Evolutionary conservation across 345 rosid genomes (phyloP), one percentile per base, ranked within the genome.

Genomic region (Gossypium sturtianum): DNA sequence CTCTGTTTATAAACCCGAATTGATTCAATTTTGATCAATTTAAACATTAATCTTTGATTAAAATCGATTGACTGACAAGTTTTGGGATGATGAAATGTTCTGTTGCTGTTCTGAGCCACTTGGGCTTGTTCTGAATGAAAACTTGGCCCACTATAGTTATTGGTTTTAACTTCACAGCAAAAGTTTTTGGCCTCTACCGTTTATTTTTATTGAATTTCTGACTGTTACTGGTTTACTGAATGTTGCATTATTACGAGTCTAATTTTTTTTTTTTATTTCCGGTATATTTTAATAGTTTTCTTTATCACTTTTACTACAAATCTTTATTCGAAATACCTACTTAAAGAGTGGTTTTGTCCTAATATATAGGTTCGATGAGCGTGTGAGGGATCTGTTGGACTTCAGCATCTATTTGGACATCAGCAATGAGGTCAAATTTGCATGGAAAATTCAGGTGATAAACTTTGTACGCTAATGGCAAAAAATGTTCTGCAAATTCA

Each of bases 341-440:
- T 38, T n/a, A 27, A 70, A 3, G 17, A 2, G 65, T 41, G 19
- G 2, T 60, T 58, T 10, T 70, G 60, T 70, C 38, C 11, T 63
- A 61, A 60, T 53, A 51, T 76, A 72, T 75, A 92, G 98, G 98
- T 94, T 65, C 80, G 98, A 94, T 83, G 76, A 81, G 79, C 87
- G 98, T 8, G 98, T 94, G 66, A 89, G 98, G 81, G 88, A 90
- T 6, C 86, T 94, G 0, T 74, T 94, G 44, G 98, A 94, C 94
- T 92, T 94, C 83, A 89, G 98, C 69, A 91, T 94, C 80, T 92
- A 94, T 87, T 89, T 94, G 87, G 98, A 94, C 84, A 94, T 94
- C 47, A 94, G 98, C 89, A 92, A 91, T 61, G 97, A 92, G 70
- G 98, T 94, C 80, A 94, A 94, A 77, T 94, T 94, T 87, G 96